Conservation (phyloP, 306 rosid species). For the Cucurbita maxima region DNA sequence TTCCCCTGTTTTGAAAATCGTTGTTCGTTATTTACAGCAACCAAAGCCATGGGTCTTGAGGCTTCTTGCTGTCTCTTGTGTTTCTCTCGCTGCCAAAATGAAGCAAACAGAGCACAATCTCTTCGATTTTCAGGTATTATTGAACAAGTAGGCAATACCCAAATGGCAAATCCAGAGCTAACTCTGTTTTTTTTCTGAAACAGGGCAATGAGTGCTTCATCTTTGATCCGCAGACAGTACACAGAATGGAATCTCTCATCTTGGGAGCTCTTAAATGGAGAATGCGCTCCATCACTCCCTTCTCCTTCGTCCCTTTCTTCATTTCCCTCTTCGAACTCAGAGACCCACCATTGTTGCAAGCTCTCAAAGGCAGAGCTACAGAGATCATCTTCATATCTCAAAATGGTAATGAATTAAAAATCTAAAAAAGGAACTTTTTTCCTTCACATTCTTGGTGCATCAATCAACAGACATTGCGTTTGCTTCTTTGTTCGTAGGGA, state of each 20-base stretch:
- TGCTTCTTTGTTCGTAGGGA: conserved; percentile 26
- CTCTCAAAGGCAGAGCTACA: conserved; percentile 59
- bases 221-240: conserved; percentile 61
- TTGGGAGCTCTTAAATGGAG: conserved; percentile 79
- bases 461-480: not conserved
- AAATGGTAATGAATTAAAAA: conserved; percentile 30
- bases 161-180: not conserved
- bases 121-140: conserved; percentile 45
- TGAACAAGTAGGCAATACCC: too few relatives aligned
- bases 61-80: conserved; percentile 67
- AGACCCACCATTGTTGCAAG: conserved; percentile 39
- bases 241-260: conserved; percentile 66
- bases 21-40: conserved; percentile 21
- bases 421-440: not conserved
- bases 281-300: conserved; percentile 91
- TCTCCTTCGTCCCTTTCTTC: conserved; percentile 65
- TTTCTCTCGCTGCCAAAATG: conserved; percentile 83
- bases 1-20: not conserved
- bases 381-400: conserved; percentile 67
- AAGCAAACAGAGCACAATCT: conserved; percentile 38
- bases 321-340: conserved; percentile 29
- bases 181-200: not conserved
- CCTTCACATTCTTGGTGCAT: not conserved
- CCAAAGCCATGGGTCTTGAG: conserved; percentile 70
- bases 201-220: conserved; percentile 54